phyloP scores from a whole-genome alignment of 768 basidiomycete genomes.

The Gymnopilus dilepis region DNA sequence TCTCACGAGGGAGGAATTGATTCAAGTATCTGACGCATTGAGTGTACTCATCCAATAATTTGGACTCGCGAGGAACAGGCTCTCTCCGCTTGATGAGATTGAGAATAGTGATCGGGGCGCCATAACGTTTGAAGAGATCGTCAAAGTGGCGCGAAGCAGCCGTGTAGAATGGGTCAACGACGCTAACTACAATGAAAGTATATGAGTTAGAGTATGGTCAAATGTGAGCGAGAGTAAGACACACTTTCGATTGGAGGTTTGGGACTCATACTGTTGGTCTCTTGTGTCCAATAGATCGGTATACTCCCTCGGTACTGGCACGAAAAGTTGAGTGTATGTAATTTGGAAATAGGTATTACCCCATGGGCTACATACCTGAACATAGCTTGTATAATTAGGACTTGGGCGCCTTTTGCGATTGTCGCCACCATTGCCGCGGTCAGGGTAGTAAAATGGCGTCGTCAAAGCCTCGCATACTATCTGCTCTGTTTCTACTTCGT shows the following conservation, averaged over 20 bases:
- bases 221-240: conserved; percentile 31
- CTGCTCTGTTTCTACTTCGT: conserved; percentile 99
- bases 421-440: conserved; percentile 37
- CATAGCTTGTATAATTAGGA: conserved; percentile 93
- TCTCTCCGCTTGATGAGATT: conserved; percentile 93
- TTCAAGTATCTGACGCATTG: conserved; percentile 93
- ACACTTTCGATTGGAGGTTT: conserved; percentile 95
- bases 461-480: conserved; percentile 91
- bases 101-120: conserved; percentile 85
- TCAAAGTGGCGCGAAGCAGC: conserved; percentile 95
- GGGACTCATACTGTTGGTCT: conserved; percentile 86
- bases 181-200: conserved; percentile 62
- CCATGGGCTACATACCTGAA: conserved; percentile 60
- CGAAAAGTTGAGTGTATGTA: not conserved
- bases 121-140: conserved; percentile 87
- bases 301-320: conserved; percentile 90
- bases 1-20: conserved; percentile 87
- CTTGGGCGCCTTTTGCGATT: conserved; percentile 59
- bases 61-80: conserved; percentile 83
- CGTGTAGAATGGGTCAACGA: conserved; percentile 93
- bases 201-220: conserved; percentile 7
- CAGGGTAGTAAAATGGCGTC: conserved; percentile 86
- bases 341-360: not conserved
- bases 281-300: conserved; percentile 96
- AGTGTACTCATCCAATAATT: conserved; percentile 88